Conservation (phyloP, 1,284 basidiomycete genomes). For the Phlebopus sp. region DNA sequence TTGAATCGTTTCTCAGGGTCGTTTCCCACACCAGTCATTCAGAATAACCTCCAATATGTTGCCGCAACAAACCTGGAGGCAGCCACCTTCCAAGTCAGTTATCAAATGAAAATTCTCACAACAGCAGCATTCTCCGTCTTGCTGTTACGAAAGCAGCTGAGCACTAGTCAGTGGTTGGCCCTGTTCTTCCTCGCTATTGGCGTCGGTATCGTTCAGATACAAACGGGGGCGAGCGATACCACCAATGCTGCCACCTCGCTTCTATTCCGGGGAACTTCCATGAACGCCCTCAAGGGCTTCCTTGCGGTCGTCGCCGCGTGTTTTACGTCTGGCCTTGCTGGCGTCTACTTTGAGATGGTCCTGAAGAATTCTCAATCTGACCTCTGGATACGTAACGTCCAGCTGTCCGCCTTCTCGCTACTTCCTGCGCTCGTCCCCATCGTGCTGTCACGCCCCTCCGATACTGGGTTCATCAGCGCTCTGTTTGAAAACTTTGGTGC, state of each 20-base stretch:
- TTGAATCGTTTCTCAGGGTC: slow-evolving; percentile 1
- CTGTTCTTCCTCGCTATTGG: slow-evolving; percentile 86
- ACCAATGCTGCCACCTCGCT: slow-evolving; percentile 31
- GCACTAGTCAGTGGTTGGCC: slow-evolving; percentile 77
- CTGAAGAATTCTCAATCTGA: slow-evolving; percentile 88
- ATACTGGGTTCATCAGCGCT: slow-evolving; percentile 36
- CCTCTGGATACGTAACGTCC: slow-evolving; percentile 96
- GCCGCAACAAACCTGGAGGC: slow-evolving; percentile 92
- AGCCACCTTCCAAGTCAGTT: slow-evolving; percentile 93
- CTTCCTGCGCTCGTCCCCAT: slow-evolving; percentile 87
- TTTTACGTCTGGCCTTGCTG: slow-evolving; percentile 95
- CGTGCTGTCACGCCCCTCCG: slow-evolving; percentile 51
- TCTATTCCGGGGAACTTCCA: slow-evolving; percentile 42
- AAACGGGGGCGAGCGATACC: slow-evolving; percentile 46
- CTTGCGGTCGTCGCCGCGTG: slow-evolving; percentile 88
- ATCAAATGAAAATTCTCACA: slow-evolving; percentile 98
- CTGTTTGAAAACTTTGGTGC: slow-evolving; percentile 79
- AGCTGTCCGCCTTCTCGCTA: slow-evolving; percentile 92
- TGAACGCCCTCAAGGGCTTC: slow-evolving; percentile 86
- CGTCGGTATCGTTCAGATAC: slow-evolving; percentile 92
- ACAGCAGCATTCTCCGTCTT: slow-evolving; percentile 93
- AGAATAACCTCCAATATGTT: slow-evolving; percentile 96
- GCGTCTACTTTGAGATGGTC: slow-evolving; percentile 98
- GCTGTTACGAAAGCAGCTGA: slow-evolving; percentile 80
- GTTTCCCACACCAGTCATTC: slow-evolving; percentile 57